Evolutionary conservation across 148 eudicot species (phyloP), one percentile per base, ranked within the genome.

Genomic region (Tetragonia tetragonoides): DNA sequence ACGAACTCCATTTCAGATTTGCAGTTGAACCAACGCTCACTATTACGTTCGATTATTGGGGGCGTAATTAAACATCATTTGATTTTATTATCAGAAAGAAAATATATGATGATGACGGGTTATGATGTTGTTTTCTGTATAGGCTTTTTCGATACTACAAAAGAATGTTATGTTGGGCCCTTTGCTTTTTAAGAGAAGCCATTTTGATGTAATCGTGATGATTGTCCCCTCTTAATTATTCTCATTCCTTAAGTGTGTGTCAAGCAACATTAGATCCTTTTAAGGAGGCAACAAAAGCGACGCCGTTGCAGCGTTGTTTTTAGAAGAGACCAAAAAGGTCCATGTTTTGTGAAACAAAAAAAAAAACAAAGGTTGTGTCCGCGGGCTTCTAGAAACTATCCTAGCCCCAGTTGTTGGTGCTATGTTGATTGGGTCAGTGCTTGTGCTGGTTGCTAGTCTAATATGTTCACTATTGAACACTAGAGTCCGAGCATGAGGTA

Each of bases 181-280:
- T 28, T 28, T 28, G 34, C 34, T 28, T n/a, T 74, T 60, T 21
- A 42, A 62, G 20, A 9, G 21, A 39, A 5, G 6, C 18, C 18
- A 1, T 17, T 34, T 62, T 75, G 70, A 56, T 67, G 62, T 75
- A 39, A 72, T 72, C 63, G 76, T 72, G 37, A 16, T 2, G 53
- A 47, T 21, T 77, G 18, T 63, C 44, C 10, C 34, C 42, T 23
- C 40, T 73, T 66, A 20, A 78, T 74, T 77, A 73, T 68, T 60
- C 51, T 40, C 71, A 82, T 82, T 82, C 82, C 57, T 39, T 7
- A 75, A 78, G 82, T 78, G 85, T 42, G 70, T 7, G 21, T 14
- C 4, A 74, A 69, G 81, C 76, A 28, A 78, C 40, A 11, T 28
- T 5, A 34, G 82, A 74, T 79, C 67, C 78, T 65, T 53, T 17